A percentile compares a stretch with the other conserved stretches of the same genome.
Evolutionary conservation across 2,329 filamentous ascomycete genomes (phyloP).

Genomic region (Acrodontium crateriforme): DNA sequence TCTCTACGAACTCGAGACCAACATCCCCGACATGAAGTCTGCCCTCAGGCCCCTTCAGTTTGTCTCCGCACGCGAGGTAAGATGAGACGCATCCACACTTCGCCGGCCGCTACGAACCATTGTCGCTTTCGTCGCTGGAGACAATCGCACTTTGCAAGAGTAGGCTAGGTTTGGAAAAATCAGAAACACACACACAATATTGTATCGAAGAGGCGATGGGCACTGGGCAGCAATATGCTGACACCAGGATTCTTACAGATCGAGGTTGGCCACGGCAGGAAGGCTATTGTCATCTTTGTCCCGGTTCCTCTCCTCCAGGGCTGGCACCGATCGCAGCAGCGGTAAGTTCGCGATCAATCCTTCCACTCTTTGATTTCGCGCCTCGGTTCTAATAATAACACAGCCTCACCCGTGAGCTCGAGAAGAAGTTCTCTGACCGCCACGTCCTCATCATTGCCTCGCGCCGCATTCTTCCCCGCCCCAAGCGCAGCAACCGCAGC

Average conservation of each 20-base stretch:
- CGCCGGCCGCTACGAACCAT: too few relatives aligned
- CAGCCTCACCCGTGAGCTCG: constrained; percentile 97
- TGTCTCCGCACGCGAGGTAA: constrained; percentile 98
- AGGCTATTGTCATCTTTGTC: constrained; percentile 99
- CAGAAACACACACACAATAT: constrained; percentile 8
- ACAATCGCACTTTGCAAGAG: too few relatives aligned
- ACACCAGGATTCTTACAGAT: constrained; percentile 59
- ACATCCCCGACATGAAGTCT: constrained; percentile 94
- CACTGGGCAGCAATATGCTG: constrained; percentile 41
- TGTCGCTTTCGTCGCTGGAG: too few relatives aligned
- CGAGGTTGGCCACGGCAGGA: constrained; percentile 99
- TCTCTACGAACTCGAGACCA: constrained; percentile 98
- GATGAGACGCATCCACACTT: constrained; percentile 29
- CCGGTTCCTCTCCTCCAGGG: constrained; percentile 94
- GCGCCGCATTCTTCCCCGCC: constrained; percentile 95
- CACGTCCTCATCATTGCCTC: constrained; percentile 98
- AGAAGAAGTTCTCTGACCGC: constrained; percentile 99
- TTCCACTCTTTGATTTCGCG: neutral
- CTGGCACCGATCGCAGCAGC: constrained; percentile 99
- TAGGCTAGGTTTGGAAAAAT: too few relatives aligned
- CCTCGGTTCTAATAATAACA: constrained; percentile 4
- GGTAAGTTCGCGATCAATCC: constrained; percentile 48
- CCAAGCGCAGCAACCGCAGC: constrained; percentile 93
- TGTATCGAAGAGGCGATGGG: constrained; percentile 42
- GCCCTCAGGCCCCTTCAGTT: constrained; percentile 96